Evolutionary conservation across 306 rosid genomes (phyloP), one percentile per base, ranked within the genome.

Genomic region (Abrus precatorius): DNA sequence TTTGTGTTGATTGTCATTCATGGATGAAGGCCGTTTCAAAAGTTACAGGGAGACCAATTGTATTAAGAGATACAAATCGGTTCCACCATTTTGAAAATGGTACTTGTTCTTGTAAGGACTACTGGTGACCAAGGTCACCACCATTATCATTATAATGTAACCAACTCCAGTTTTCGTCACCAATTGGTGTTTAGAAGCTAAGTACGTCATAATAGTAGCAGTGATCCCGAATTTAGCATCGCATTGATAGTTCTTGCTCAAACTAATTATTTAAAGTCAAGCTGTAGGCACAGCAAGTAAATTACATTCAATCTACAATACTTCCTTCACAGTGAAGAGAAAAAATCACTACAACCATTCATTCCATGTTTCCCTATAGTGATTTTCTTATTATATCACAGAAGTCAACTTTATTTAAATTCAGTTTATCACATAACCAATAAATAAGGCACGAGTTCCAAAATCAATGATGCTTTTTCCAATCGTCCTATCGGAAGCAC

Each of bases 1-100:
- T 87, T 69, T 87, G 92, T 81, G 85, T 53, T 3, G 93, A 89
- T 62, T 91, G 96, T 80, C 91, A 89, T 81, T 69, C 85, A 1
- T 89, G 88, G 93, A 83, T 91, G 82, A 91, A 86, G 82, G 57
- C 56, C 66, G 90, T 89, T 83, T 89, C 91, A 34, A 34, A 47
- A 57, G 72, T 86, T 32, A 86, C 86, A 0, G 76, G 62, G 53
- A 87, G 96, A 78, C 48, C 56, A 49, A 69, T 89, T 74, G 84
- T 89, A 54, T 75, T 89, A 72, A 84, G 93, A 77, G 93, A 91
- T 81, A 86, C 88, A 59, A 86, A 86, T 36, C 83, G 91, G 44
- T 89, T 89, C 86, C 92, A 90, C 66, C 92, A 90, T 88, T 86
- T 90, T 71, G 74, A 50, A 59, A 83, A 76, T 32, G 93, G 93